Evolutionary conservation across 2,329 filamentous ascomycete genomes (phyloP), one percentile per base, ranked within the genome.

Genomic region (Monosporascus sp.): DNA sequence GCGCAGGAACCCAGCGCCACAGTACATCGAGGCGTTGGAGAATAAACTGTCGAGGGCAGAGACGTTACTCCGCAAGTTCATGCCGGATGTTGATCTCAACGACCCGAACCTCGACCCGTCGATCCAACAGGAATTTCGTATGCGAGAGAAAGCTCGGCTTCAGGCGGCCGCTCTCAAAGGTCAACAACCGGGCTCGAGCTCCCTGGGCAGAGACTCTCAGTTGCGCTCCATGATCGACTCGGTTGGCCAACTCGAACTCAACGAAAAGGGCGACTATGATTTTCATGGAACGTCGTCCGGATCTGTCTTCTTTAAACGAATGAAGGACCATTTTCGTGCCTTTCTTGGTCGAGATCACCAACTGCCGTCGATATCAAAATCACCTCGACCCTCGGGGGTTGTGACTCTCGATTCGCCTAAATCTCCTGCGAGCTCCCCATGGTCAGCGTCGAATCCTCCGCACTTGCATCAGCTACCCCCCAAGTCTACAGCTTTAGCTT

Each of bases 261-360:
- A 96, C 63, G 93, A 97, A 61, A 85, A 86, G 62, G 93, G 93
- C 43, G 85, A 94, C 62, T 96, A 91, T 85, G 92, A 97, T 70
- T 99, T 96, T 64, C 90, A 96, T 66, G 94, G 94, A 48, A 88
- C 89, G 58, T 97, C 93, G 0, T 97, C 94, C 0, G 92, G 93
- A 3, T 81, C 92, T 44, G 90, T 93, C 57, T 99, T 97, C 68
- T 80, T 97, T 62, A 83, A 85, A 58, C 85, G 89, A 51, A 87
- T 99, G 80, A 87, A 90, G 63, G 89, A 95, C 64, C 88, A 96
- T 65, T 89, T 97, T 60, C 87, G 89, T 45, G 84, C 86, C 56
- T 77, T 94, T 59, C 79, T 94, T 48, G 86, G 86, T 20, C 80
- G 82, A 41, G 80, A 84, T 47, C 77, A 80, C 57, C 77, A 81